Evolutionary conservation across 2,329 filamentous ascomycete species (phyloP), one percentile per base, ranked within the genome.

Genomic region (Aspergillus novoparasiticus): DNA sequence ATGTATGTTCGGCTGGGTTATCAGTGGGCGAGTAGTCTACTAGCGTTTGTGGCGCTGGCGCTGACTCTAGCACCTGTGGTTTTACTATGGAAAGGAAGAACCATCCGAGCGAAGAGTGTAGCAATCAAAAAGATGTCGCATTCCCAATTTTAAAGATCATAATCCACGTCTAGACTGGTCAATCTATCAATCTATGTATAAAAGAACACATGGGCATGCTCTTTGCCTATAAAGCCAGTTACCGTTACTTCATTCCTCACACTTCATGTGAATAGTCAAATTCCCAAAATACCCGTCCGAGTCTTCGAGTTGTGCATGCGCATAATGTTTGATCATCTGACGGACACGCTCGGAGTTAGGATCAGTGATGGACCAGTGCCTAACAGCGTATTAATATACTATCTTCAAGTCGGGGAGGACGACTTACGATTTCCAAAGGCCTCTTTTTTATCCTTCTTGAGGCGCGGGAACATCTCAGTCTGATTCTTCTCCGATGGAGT

Each of bases 11-110:
- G 71, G 1, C 62, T 82, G 2, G 77, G 77, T 0, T 78, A 75
- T 55, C 72, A 74, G 3, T 81, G 79, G 79, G 80, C 79, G 8
- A 75, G 75, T 5, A 78, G 71, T 4, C 57, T 81, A 51, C 65
- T 81, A 1, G 80, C 75, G 0, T 79, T 80, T 39, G 72, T 81
- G 23, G 76, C 74, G 0, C 57, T 77, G 36, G 68, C 68, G 3
- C 63, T 81, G 45, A 74, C 70, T 12, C 41, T 75, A 48, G 76
- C 77, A 2, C 79, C 79, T 0, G 63, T 78, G 10, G 68, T 78
- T 16, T 62, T 81, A 64, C 64, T 80, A 36, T 66, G 69, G 23
- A 77, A 76, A 68, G 80, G 80, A 0, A 69, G 67, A 59, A 67
- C 64, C 9, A 77, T 83, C 43, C 62, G 68, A 12, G 54, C 46